Evolutionary conservation across 2,329 filamentous ascomycete species (phyloP).

Genomic region (Penicillium sp.): DNA sequence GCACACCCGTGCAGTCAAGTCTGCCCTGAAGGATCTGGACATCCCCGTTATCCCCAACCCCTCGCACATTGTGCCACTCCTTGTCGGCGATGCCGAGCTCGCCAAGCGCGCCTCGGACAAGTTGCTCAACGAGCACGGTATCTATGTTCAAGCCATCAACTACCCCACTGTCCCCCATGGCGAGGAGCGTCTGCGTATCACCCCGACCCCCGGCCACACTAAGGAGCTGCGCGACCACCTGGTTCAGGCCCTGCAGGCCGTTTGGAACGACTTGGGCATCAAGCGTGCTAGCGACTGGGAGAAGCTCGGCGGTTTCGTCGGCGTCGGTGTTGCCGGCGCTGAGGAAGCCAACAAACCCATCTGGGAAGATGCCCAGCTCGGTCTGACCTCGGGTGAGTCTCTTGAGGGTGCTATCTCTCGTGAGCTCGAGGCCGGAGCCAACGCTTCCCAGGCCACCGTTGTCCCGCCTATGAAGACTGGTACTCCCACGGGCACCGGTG

Average conservation of each 20-base stretch:
- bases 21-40: slow-evolving; percentile 71
- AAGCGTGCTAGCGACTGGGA: slow-evolving; percentile 94
- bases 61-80: slow-evolving; percentile 89
- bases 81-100: slow-evolving; percentile 90
- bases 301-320: slow-evolving; percentile 86
- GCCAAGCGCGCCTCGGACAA: slow-evolving; percentile 91
- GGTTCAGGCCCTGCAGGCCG: slow-evolving; percentile 76
- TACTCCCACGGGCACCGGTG: slow-evolving; percentile 19
- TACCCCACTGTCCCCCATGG: slow-evolving; percentile 97
- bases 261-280: slow-evolving; percentile 85
- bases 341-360: slow-evolving; percentile 66
- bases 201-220: slow-evolving; percentile 88
- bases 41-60: slow-evolving; percentile 98
- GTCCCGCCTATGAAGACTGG: slow-evolving; percentile 25
- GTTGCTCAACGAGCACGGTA: slow-evolving; percentile 82
- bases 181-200: slow-evolving; percentile 95
- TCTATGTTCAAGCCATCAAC: slow-evolving; percentile 99
- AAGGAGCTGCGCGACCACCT: slow-evolving; percentile 84
- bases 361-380: slow-evolving; percentile 89
- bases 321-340: slow-evolving; percentile 73
- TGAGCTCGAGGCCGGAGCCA: slow-evolving; percentile 29
- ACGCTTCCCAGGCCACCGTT: neutral
- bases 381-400: slow-evolving; percentile 60
- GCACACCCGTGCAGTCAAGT: slow-evolving; percentile 92
- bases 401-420: slow-evolving; percentile 58